Evolutionary conservation across 495 filamentous ascomycete genomes (phyloP).

Genomic region (Trichocladium antarcticum): DNA sequence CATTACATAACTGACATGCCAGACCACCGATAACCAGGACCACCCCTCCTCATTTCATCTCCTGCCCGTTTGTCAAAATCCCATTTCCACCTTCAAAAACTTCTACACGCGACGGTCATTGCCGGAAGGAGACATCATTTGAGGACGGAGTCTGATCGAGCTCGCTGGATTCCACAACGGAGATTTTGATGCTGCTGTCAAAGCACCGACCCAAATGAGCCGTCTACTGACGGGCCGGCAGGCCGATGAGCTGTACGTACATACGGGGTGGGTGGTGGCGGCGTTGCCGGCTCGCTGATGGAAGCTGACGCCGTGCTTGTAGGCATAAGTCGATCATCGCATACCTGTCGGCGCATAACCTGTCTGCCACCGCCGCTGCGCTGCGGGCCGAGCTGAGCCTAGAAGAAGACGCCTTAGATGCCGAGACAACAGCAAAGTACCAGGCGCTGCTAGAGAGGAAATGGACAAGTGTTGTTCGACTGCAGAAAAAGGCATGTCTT

Average conservation of each 20-base stretch:
- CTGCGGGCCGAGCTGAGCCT: slow-evolving; percentile 55
- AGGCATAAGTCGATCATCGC: slow-evolving; percentile 88
- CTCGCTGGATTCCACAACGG: too few species aligned
- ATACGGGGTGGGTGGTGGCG: neutral
- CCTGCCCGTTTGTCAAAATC: too few species aligned
- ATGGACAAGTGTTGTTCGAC: slow-evolving; percentile 83
- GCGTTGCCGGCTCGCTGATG: neutral
- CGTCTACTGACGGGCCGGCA: slow-evolving; percentile 65
- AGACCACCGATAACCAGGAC: too few species aligned
- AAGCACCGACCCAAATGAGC: slow-evolving; percentile 45
- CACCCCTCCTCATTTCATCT: too few species aligned
- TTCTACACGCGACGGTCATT: too few species aligned
- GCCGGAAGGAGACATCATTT: too few species aligned
- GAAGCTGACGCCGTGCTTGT: slow-evolving; percentile 4
- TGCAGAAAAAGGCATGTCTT: slow-evolving; percentile 73
- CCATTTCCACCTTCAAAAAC: too few species aligned
- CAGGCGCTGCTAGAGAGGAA: slow-evolving; percentile 85
- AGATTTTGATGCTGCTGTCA: too few species aligned
- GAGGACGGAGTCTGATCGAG: too few species aligned
- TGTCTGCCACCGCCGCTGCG: slow-evolving; percentile 52
- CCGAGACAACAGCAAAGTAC: slow-evolving; percentile 70
- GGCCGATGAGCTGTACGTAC: slow-evolving; percentile 74
- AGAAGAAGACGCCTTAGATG: slow-evolving; percentile 58
- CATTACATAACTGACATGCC: too few species aligned
- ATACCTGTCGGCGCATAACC: slow-evolving; percentile 62